phyloP scores from a whole-genome alignment of 345 rosid species.

The Hibiscus tridactylites region DNA sequence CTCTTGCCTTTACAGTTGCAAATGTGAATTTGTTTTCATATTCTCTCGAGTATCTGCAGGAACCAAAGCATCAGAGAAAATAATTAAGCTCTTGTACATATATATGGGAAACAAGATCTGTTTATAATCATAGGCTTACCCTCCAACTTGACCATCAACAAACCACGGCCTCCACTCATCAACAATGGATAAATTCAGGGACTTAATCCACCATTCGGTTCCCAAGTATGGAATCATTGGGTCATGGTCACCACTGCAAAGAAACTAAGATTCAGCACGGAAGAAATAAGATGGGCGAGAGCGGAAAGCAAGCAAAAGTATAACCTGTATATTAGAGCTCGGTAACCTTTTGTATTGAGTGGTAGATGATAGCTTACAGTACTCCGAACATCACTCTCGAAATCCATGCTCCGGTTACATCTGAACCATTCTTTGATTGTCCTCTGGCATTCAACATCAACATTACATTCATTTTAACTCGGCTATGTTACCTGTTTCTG shows the following conservation, averaged over 20 bases:
- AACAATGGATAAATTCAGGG: constrained; percentile 11
- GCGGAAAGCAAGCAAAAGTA: not conserved
- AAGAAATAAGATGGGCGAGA: not conserved
- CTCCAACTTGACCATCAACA: constrained; percentile 24
- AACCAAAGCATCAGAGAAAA: not conserved
- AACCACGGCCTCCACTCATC: constrained; percentile 27
- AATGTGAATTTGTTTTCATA: constrained; percentile 1
- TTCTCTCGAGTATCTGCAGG: not conserved
- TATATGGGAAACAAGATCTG: not conserved
- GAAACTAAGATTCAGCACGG: not conserved
- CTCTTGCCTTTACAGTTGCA: constrained; percentile 6
- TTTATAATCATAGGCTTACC: constrained; percentile 8
- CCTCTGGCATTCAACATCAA: constrained; percentile 8
- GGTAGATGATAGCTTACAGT: constrained; percentile 6
- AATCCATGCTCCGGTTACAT: constrained; percentile 23
- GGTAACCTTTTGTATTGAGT: constrained; percentile 9
- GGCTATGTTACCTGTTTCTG: not conserved
- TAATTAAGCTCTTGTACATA: not conserved
- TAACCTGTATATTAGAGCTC: constrained; percentile 28
- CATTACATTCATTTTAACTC: not conserved
- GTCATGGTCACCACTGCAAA: constrained; percentile 26
- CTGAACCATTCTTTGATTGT: constrained; percentile 19
- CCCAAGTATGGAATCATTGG: constrained; percentile 18
- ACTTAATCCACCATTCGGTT: constrained; percentile 21
- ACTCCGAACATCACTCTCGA: constrained; percentile 5